A percentile compares a stretch with the other conserved stretches of the same genome.
Conservation (phyloP, 148 eudicot genomes). For the Vaccinium macrocarpon region DNA sequence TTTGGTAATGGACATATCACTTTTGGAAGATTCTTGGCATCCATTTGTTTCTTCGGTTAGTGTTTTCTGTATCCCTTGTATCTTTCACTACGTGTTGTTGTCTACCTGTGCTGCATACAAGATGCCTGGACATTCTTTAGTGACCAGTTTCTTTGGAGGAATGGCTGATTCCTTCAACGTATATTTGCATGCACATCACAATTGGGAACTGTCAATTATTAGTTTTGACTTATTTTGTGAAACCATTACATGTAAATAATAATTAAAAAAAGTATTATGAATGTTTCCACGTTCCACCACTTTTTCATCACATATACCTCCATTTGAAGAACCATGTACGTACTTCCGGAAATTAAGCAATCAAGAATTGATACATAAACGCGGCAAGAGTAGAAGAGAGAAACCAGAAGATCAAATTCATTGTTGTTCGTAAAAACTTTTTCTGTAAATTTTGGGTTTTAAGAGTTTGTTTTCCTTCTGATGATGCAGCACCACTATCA, state of each 20-base stretch:
- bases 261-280: neutral
- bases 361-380: neutral
- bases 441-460: neutral
- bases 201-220: neutral
- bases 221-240: neutral
- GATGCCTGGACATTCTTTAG: neutral
- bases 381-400: neutral
- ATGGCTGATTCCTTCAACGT: neutral
- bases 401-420: neutral
- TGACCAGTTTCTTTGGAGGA: neutral
- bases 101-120: neutral
- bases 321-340: neutral
- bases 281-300: neutral
- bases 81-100: neutral
- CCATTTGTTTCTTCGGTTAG: neutral
- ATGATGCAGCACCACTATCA: constrained; percentile 91
- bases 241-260: neutral
- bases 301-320: neutral
- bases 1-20: constrained; percentile 72
- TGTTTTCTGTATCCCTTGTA: neutral
- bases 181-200: neutral
- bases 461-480: constrained; percentile 7
- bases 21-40: constrained; percentile 50
- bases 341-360: neutral
- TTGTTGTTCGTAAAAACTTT: neutral